A percentile compares a stretch with the other conserved stretches of the same genome.
These are phyloP conservation scores for Nitzschia sp. DNA, from an alignment of 108 stramenopile species.

Conservation along the genomic window DNA sequence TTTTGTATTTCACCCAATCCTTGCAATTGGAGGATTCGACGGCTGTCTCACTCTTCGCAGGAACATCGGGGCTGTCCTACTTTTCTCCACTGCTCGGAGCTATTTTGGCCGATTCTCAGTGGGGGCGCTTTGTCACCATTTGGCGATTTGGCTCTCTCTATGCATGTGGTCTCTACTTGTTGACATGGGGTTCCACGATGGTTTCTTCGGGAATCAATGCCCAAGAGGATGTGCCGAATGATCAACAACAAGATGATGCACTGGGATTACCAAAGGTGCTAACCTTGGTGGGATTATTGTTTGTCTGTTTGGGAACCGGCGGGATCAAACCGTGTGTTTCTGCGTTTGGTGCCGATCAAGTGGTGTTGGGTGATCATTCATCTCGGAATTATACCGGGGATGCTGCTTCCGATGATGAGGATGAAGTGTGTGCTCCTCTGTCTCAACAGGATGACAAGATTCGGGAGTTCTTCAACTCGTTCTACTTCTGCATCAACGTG, in stretches of 20 bases:
- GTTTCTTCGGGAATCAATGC: not conserved
- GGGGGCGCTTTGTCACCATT: conserved; percentile 64
- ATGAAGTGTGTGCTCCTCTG: not conserved
- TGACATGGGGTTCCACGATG: conserved; percentile 37
- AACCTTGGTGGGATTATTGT: conserved; percentile 48
- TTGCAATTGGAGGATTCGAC: conserved; percentile 43
- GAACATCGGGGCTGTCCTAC: conserved; percentile 43
- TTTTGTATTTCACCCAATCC: conserved; percentile 48
- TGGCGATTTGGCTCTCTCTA: conserved; percentile 48
- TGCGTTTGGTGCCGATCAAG: conserved; percentile 72
- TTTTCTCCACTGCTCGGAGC: conserved; percentile 58
- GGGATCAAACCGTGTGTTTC: conserved; percentile 80
- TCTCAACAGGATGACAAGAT: conserved; percentile 31
- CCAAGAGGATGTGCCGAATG: not conserved
- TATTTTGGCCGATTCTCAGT: conserved; percentile 44
- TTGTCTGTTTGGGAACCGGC: conserved; percentile 66
- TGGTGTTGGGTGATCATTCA: conserved; percentile 10
- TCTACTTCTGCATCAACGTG: conserved; percentile 71
- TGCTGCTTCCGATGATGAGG: not conserved
- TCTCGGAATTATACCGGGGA: not conserved
- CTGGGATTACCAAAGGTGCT: conserved; percentile 12
- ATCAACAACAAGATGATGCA: not conserved
- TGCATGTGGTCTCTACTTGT: conserved; percentile 39
- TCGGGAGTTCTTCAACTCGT: conserved; percentile 54
- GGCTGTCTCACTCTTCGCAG: conserved; percentile 42